Base-by-base conservation (phyloP, 2,329 filamentous ascomycete species). In the Hypoxylon sp. region DNA sequence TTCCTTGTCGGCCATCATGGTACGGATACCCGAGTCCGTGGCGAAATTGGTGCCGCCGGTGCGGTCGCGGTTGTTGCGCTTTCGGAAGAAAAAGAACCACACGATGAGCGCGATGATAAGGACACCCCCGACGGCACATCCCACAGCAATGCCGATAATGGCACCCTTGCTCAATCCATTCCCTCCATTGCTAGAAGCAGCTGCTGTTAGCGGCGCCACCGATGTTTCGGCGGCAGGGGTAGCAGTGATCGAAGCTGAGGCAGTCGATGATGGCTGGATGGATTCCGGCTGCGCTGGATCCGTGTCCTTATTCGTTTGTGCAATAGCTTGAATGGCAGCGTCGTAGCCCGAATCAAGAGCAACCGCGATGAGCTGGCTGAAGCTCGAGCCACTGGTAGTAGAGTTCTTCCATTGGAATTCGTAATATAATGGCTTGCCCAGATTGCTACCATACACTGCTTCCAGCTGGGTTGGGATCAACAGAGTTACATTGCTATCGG, bases 1-100 rank as follows among this genome's bases (percentile, higher is more conserved):
- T 55, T 85, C 84, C 78, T 86, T 86, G 70, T 85, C 84, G 53
- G 79, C 78, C 56, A 85, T 81, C 71, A 84, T 84, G 35, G 81
- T 79, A 63, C 78, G 75, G 59, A 73, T 70, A 48, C 51, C 74
- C 37, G 77, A 69, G 71, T 75, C 75, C 11, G 74, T 69, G 51
- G 64, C 73, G 75, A 76, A 79, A 3, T 64, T 55, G 42, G 17
- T 56, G 61, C 69, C 56, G 37, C 50, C 53, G 35, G 59, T 31
- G 20, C 33, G 46, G 11, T 51, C 33, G 17, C 68, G 74, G 40
- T 77, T 77, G 50, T 78, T 79, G 3, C 81, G 81, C 3, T 83
- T 82, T 14, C 81, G 81, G 30, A 84, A 72, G 61, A 69, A 76
- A 56, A 85, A 74, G 70, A 84, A 82, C 79, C 81, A 88, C 22